A percentile compares a stretch with the other conserved stretches of the same genome.
Conservation (phyloP, 305 asterid genomes). For the Fraxinus sp. region DNA sequence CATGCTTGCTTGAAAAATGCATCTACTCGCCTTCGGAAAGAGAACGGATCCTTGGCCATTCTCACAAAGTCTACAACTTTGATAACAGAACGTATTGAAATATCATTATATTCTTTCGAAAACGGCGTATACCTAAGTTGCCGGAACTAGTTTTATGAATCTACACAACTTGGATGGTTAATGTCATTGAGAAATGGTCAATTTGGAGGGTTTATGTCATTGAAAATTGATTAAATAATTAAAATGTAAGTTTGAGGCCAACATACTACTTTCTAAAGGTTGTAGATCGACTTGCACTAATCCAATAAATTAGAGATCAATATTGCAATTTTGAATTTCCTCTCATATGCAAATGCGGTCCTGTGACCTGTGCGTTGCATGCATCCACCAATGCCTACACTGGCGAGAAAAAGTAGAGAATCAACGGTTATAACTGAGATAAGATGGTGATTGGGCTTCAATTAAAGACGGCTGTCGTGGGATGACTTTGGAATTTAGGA, state of each 20-base stretch:
- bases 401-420: background rate
- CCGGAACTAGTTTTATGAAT: background rate
- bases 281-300: background rate
- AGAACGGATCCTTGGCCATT: no score
- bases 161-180: background rate
- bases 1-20: background rate
- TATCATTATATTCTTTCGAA: no score
- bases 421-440: background rate
- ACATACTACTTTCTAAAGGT: background rate
- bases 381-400: background rate
- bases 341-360: background rate
- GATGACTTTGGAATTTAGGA: background rate
- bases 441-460: background rate
- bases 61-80: no score
- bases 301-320: background rate
- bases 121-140: no score
- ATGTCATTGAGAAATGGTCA: background rate
- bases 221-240: no score
- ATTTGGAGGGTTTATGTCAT: no score
- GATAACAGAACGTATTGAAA: no score
- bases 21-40: background rate
- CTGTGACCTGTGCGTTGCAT: background rate
- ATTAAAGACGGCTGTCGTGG: background rate
- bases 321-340: background rate
- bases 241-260: background rate